Conservation (phyloP, 345 rosid genomes). For the Gossypium australe region DNA sequence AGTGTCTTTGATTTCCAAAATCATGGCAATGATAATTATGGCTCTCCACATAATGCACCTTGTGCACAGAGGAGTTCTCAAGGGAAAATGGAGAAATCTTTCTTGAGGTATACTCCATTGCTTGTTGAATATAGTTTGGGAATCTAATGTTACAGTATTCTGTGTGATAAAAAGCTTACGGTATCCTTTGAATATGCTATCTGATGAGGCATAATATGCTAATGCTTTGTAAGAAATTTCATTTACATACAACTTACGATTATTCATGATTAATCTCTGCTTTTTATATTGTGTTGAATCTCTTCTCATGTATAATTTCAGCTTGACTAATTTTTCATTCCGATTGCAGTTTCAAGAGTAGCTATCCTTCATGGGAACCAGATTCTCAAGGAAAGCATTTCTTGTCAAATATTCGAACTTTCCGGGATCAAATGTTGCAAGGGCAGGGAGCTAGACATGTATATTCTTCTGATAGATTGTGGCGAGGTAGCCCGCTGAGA, state of each 20-base stretch:
- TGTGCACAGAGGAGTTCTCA: conserved; percentile 73
- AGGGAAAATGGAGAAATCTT: conserved; percentile 98
- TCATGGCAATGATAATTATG: conserved; percentile 87
- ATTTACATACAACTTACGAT: neutral
- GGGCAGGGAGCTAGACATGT: conserved; percentile 39
- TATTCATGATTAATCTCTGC: neutral
- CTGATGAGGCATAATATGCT: neutral
- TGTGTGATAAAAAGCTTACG: neutral
- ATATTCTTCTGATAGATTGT: conserved; percentile 36
- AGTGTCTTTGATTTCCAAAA: conserved; percentile 77
- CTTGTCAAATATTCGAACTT: conserved; percentile 61
- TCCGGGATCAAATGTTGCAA: conserved; percentile 67
- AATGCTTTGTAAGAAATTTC: neutral
- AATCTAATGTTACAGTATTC: neutral
- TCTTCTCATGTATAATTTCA: neutral
- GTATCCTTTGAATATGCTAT: neutral
- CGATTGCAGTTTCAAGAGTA: conserved; percentile 75
- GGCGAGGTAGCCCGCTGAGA: conserved; percentile 50
- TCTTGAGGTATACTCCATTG: conserved; percentile 52
- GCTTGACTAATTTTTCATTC: neutral
- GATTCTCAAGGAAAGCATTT: conserved; percentile 75
- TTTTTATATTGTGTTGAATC: neutral
- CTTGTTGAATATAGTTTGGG: neutral
- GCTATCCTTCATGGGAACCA: conserved; percentile 90
- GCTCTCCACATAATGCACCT: conserved; percentile 55